phyloP scores from a whole-genome alignment of 1,284 basidiomycete genomes.

The Rhizoctonia solani region DNA sequence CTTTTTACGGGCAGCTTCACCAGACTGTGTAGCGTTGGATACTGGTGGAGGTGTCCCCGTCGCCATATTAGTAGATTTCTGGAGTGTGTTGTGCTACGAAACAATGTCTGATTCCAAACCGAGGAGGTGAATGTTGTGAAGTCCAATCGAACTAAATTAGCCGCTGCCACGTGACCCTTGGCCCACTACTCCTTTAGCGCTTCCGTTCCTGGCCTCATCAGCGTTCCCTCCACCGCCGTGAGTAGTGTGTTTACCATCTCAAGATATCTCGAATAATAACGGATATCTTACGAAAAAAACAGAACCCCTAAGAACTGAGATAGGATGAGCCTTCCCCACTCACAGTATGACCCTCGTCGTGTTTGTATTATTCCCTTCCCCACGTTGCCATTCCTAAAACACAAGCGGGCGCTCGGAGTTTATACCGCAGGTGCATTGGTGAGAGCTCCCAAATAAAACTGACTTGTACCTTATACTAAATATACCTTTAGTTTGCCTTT shows the following conservation, averaged over 20 bases:
- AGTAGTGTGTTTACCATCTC: not conserved
- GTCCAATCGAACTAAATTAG: not conserved
- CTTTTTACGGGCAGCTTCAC: slow-evolving; percentile 44
- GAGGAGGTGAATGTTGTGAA: not conserved
- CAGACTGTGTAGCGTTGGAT: not conserved
- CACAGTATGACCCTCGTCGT: slow-evolving; percentile 86
- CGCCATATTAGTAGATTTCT: not conserved
- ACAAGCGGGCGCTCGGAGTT: slow-evolving; percentile 82
- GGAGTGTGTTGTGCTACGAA: not conserved
- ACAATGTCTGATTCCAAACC: not conserved
- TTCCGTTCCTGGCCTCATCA: slow-evolving; percentile 15
- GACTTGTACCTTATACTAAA: not conserved
- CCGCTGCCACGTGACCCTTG: slow-evolving; percentile 10
- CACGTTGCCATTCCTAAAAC: slow-evolving; percentile 46
- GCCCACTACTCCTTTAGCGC: not conserved
- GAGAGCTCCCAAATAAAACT: slow-evolving; percentile 46
- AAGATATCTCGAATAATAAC: not conserved
- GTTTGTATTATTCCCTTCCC: slow-evolving; percentile 65
- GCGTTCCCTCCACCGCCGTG: slow-evolving; percentile 5
- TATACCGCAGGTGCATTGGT: slow-evolving; percentile 91
- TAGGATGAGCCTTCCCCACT: slow-evolving; percentile 66
- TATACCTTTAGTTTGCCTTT: slow-evolving; percentile 72
- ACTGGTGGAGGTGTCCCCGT: not conserved
- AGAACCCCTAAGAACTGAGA: slow-evolving; percentile 25
- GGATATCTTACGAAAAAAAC: not conserved